Evolutionary conservation across 352 stramenopile genomes (phyloP).

Genomic region (Phytopythium helicoides): DNA sequence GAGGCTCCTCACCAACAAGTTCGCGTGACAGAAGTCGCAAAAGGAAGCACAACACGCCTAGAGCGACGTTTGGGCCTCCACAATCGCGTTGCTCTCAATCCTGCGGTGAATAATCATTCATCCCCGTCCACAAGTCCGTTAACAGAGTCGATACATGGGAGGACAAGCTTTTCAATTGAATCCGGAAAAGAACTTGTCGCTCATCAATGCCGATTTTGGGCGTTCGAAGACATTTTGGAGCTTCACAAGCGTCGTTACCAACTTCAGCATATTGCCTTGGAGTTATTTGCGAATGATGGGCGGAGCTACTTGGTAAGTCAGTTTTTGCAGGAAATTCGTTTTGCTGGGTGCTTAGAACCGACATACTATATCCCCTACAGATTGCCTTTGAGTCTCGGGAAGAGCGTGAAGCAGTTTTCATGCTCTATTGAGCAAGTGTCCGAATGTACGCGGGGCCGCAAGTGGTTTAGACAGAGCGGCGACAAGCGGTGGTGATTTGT

Average conservation of each 20-base stretch:
- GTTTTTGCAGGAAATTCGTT: not conserved
- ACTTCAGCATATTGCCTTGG: slow-evolving; percentile 66
- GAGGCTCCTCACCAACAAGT: slow-evolving; percentile 8
- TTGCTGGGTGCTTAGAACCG: not conserved
- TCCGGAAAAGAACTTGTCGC: not conserved
- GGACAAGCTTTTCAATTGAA: not conserved
- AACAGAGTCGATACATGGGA: too few species aligned
- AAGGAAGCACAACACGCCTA: slow-evolving; percentile 42
- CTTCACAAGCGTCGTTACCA: slow-evolving; percentile 78
- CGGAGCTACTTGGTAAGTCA: slow-evolving; percentile 68
- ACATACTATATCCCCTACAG: slow-evolving; percentile 10
- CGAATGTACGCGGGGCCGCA: slow-evolving; percentile 61
- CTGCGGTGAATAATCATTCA: slow-evolving; percentile 19
- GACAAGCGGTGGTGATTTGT: slow-evolving; percentile 41
- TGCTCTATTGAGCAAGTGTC: slow-evolving; percentile 64
- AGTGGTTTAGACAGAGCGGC: slow-evolving; percentile 59
- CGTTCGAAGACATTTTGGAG: slow-evolving; percentile 71
- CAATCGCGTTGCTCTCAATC: not conserved
- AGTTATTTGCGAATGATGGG: slow-evolving; percentile 73
- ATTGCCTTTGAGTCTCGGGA: slow-evolving; percentile 66
- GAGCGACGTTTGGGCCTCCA: slow-evolving; percentile 35
- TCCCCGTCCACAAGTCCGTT: slow-evolving; percentile 12
- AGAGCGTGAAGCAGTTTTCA: slow-evolving; percentile 69
- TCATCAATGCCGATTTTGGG: slow-evolving; percentile 72
- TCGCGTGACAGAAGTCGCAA: slow-evolving; percentile 53